Evolutionary conservation across 2,329 filamentous ascomycete genomes (phyloP).

Genomic region (Aspergillus novoparasiticus): DNA sequence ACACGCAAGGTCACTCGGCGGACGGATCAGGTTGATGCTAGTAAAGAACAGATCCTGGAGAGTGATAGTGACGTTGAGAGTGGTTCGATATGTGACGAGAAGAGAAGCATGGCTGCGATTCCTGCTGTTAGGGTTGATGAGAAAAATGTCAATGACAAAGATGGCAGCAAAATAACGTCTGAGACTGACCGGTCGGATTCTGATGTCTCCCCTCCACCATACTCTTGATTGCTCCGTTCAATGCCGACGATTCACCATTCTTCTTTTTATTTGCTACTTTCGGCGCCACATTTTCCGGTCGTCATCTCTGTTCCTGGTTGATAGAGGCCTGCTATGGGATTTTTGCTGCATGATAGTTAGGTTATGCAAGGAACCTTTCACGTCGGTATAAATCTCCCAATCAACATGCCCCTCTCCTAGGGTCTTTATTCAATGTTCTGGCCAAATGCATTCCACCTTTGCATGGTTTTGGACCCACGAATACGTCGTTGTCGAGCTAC

Average conservation of each 20-base stretch:
- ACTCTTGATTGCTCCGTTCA: not conserved
- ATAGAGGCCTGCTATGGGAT: no score
- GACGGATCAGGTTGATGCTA: not conserved
- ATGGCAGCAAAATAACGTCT: not conserved
- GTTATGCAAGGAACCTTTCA: no score
- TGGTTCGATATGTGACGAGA: not conserved
- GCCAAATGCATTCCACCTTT: no score
- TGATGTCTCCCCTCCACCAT: not conserved
- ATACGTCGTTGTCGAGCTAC: no score
- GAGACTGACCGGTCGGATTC: not conserved
- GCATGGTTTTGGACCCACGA: no score
- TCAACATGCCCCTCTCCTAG: no score
- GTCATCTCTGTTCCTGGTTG: no score
- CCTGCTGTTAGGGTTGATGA: not conserved
- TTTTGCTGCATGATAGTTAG: no score
- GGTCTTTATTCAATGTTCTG: no score
- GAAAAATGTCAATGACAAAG: not conserved
- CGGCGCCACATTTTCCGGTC: no score
- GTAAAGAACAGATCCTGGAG: not conserved
- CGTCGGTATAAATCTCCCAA: accelerated
- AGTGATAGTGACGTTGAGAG: not conserved
- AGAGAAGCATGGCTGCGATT: not conserved
- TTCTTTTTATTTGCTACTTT: not conserved
- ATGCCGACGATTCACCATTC: not conserved
- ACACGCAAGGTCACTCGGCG: not conserved